Evolutionary conservation across 495 filamentous ascomycete genomes (phyloP).

Genomic region (Hypoxylon subgilvum): DNA sequence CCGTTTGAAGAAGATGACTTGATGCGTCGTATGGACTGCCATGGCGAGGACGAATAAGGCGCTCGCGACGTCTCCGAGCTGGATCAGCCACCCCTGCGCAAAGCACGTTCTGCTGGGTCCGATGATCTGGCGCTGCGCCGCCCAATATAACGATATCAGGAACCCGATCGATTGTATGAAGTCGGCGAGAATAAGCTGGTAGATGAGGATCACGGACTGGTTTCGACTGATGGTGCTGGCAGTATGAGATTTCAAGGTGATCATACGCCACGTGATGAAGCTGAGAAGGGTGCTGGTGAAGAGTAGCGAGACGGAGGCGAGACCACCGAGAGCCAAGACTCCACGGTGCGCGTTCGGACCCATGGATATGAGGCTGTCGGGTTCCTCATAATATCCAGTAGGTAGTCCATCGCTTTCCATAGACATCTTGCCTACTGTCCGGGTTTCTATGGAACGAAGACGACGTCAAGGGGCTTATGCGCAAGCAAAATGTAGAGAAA

Average conservation of each 20-base stretch:
- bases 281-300: constrained; percentile 51
- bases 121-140: constrained; percentile 53
- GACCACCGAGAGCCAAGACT: constrained; percentile 53
- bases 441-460: not conserved
- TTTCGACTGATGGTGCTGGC: constrained; percentile 57
- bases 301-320: constrained; percentile 56
- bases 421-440: constrained; percentile 13
- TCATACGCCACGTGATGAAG: constrained; percentile 59
- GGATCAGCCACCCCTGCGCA: constrained; percentile 66
- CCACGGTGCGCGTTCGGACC: constrained; percentile 1
- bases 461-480: not conserved
- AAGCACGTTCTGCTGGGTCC: constrained; percentile 61
- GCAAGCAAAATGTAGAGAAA: not conserved
- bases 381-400: constrained; percentile 16
- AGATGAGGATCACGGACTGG: constrained; percentile 69
- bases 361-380: constrained; percentile 27
- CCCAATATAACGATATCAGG: constrained; percentile 64
- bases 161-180: constrained; percentile 66
- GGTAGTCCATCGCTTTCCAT: constrained; percentile 14
- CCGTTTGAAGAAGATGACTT: constrained; percentile 56
- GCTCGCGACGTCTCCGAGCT: constrained; percentile 65
- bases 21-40: constrained; percentile 64
- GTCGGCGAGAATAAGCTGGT: constrained; percentile 69
- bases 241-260: constrained; percentile 59
- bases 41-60: constrained; percentile 68